Evolutionary conservation across 2,329 filamentous ascomycete species (phyloP), one percentile per base, ranked within the genome.

Genomic region (Monosporascus ibericus): DNA sequence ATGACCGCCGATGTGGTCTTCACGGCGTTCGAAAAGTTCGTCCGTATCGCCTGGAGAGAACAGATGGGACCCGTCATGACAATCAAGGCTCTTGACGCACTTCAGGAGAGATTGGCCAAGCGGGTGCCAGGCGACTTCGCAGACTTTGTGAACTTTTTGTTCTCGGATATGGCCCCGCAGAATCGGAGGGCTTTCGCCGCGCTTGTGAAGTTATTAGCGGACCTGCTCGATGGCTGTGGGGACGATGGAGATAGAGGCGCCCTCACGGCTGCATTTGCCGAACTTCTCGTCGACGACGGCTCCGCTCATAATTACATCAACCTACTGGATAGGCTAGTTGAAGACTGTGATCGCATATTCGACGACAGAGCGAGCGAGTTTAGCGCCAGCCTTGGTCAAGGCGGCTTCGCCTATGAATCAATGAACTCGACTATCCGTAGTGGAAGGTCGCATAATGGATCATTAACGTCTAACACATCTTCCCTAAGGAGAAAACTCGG

Each of bases 161-260:
- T 86, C 61, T 70, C 74, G 27, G 84, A 87, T 55, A 84, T 86
- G 81, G 80, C 83, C 15, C 84, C 84, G 0, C 84, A 87, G 60
- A 87, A 87, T 58, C 77, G 81, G 57, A 82, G 92, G 55, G 91
- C 92, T 1, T 89, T 96, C 58, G 87, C 87, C 38, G 84, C 87
- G 1, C 81, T 96, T 48, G 86, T 96, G 64, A 92, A 90, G 63
- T 78, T 97, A 34, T 77, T 97, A 24, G 88, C 90, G 1, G 90
- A 96, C 64, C 75, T 97, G 30, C 80, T 96, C 6, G 91, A 95
- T 58, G 91, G 90, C 3, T 96, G 91, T 59, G 86, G 86, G 48
- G 96, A 95, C 62, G 92, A 96, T 65, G 88, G 90, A 34, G 92
- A 96, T 66, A 82, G 92, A 47, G 92, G 92, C 48, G 88, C 90